Conservation (phyloP, 768 basidiomycete genomes). For the Auricularia sp. region DNA sequence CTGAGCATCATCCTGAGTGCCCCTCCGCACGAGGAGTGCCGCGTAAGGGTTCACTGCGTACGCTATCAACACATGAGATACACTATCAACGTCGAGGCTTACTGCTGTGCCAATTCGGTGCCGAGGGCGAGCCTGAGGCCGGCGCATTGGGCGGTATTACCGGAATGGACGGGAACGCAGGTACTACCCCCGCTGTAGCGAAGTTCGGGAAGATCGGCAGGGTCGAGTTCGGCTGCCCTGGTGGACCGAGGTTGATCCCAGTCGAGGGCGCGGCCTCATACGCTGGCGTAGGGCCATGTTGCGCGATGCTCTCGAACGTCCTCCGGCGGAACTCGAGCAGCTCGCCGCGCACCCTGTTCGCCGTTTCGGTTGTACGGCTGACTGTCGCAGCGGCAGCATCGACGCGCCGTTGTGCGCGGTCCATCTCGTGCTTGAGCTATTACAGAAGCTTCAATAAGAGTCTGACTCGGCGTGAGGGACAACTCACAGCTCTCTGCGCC, state of each 20-base stretch:
- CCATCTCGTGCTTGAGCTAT: background rate
- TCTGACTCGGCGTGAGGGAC: too few relatives aligned
- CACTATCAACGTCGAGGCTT: background rate
- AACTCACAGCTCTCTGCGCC: too few relatives aligned
- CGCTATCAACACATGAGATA: background rate
- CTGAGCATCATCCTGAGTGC: background rate
- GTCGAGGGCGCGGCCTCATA: background rate
- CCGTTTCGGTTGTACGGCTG: background rate
- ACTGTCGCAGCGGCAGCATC: background rate
- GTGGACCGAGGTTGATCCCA: background rate
- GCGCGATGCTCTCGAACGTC: background rate
- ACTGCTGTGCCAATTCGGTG: background rate
- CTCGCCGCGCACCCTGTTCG: background rate
- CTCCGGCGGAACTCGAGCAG: background rate
- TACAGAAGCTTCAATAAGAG: too few relatives aligned
- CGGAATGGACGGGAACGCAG: background rate
- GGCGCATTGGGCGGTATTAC: background rate
- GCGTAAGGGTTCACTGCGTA: background rate
- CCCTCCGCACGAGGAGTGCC: background rate
- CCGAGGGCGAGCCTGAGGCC: background rate
- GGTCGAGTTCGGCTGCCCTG: background rate
- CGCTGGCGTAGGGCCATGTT: background rate
- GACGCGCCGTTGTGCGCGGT: background rate
- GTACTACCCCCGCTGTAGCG: background rate
- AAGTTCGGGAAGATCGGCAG: background rate